Evolutionary conservation across 495 filamentous ascomycete species (phyloP), one percentile per base, ranked within the genome.

Genomic region (Endocarpon pusillum): DNA sequence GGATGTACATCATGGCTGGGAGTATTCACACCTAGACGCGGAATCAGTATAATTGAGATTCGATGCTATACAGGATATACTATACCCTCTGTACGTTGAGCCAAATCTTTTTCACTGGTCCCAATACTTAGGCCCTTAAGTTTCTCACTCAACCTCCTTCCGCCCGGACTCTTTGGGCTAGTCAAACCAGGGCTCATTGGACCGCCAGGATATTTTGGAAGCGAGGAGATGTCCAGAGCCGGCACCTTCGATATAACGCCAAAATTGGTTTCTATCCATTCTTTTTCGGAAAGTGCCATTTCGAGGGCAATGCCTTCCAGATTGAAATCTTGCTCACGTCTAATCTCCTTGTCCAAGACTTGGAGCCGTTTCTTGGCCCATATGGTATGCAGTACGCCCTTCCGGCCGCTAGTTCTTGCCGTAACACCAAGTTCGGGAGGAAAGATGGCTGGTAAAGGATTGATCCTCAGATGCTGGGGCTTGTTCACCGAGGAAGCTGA

Each of bases 261-360:
- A 49, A 85, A 89, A 41, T 83, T 78, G 19, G 68, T 54, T 48
- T 82, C 71, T 25, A 91, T 78, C 80, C 81, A 86, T 36, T 75
- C 69, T 40, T 75, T 78, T 49, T 91, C 81, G 34, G 79, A 69
- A 20, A 78, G 45, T 1, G 77, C 79, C 79, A 91, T 86, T 42
- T 78, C 70, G 30, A 86, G 54, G 3, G 76, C 81, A 16, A 91
- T 67, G 20, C 80, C 75, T 48, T 86, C 81, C 19, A 62, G 68
- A 48, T 87, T 87, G 18, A 54, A 62, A 42, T 52, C 53, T 42
- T 69, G 66, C 47, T 81, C 75, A 3, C 54, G 49, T 1, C 48
- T 63, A 35, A 87, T 82, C 55, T 91, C 81, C 19, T 62, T 57
- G n/a, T 81, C 67, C 11, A 85, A 54, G 17, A 76, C 73, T 16